Evolutionary conservation across 768 basidiomycete genomes (phyloP), one percentile per base, ranked within the genome.

Genomic region (Xanthoconium stramineum): DNA sequence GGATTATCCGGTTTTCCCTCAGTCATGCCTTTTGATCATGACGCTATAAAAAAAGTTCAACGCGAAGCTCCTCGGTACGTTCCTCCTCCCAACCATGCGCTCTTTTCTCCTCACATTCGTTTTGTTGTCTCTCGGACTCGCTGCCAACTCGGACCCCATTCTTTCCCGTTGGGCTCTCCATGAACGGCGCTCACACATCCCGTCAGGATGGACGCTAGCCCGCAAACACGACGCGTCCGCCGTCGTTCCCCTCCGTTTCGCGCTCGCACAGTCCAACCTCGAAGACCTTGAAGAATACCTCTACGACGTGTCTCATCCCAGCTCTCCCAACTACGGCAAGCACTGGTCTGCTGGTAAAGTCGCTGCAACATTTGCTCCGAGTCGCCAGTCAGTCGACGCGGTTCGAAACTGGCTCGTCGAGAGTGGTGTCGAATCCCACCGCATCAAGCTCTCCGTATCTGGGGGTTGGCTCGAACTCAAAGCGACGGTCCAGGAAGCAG

Each of bases 161-260:
- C 17, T 49, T 14, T 57, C 67, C 19, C 61, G 19, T 5, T 56
- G 35, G 40, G 30, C 38, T 10, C 15, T 54, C 1, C 66, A 67
- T 15, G 66, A 67, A 15, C 57, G 50, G 6, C 76, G 80, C 17
- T 64, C 72, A 11, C 50, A 64, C 30, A 58, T 69, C 24, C 80
- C 80, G 3, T 37, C 60, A 28, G 78, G 77, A 56, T 80, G 75
- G 79, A 39, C 36, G 0, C 53, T 60, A 4, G 49, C 67, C 17
- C 68, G 71, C 32, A 72, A 68, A 5, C 66, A 72, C 20, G 61
- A 72, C 36, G 20, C 74, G 10, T 55, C 69, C 42, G 65, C 68
- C 19, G 54, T 70, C 3, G 56, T 80, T 29, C 80, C 79, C 12
- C 65, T 81, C 36, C 78, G 78, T 45, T 74, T 80, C 42, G 80